Base-by-base conservation (phyloP, 75 land plant species). In the Gnetum montanum region DNA sequence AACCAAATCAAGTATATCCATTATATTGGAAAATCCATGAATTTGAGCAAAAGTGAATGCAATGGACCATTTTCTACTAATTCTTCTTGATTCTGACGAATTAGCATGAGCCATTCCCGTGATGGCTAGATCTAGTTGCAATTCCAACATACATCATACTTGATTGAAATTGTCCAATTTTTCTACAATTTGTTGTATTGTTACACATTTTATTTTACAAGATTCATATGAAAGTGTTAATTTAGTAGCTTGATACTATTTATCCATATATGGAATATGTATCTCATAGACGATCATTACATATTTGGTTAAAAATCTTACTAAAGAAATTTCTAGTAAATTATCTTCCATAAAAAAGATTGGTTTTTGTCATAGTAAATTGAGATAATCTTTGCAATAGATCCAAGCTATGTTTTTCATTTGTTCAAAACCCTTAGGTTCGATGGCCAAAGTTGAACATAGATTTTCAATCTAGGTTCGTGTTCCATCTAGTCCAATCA, bases 271-370 rank as follows among this genome's bases (percentile, higher is more conserved):
- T 40, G 31, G 60, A 43, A 64, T 64, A 31, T 59, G 20, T 27
- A 64, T 37, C 43, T 64, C 31, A 28, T 54, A 54, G 59, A 45
- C 20, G 24, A 66, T 66, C 29, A 65, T 36, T 34, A 56, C 63
- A 61, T 58, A 61, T 48, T 15, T 29, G 36, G 58, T 56, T 46
- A 65, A 47, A 22, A 57, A 65, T 57, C 61, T 56, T 54, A 43
- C 62, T 65, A 43, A 6, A 43, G 38, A 65, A 4, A 65, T 30
- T 65, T 65, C 34, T 58, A 57, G 37, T 15, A 58, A 6, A 65
- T 57, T 65, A 23, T 65, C 43, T 22, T 27, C 35, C 63, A 65
- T 65, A 22, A 65, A 57, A 65, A 65, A 65, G 15, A 65, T 27
- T 18, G 34, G 38, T 46, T 65, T 65, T n/a, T 51, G 43, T 13